Evolutionary conservation across 305 asterid species (phyloP).

Genomic region (Fraxinus sp.): DNA sequence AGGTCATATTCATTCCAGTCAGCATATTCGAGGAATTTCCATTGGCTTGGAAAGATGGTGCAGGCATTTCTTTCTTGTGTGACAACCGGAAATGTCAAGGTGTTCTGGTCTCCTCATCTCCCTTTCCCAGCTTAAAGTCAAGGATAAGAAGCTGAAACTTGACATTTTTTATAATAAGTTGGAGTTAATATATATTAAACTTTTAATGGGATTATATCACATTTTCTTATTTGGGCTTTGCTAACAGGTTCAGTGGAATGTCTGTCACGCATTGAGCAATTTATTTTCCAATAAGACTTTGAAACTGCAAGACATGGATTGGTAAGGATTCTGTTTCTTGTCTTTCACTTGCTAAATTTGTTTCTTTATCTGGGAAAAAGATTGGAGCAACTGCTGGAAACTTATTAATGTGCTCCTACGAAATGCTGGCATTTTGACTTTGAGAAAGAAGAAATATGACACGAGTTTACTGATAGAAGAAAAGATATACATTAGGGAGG

Average conservation of each 20-base stretch:
- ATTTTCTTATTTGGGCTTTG: conserved; percentile 22
- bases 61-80: conserved; percentile 93
- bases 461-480: background rate
- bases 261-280: conserved; percentile 91
- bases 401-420: conserved; percentile 12
- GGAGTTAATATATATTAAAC: background rate
- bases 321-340: conserved; percentile 49
- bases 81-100: conserved; percentile 95
- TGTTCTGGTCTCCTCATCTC: conserved; percentile 24
- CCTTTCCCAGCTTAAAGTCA: background rate
- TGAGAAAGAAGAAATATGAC: conserved; percentile 18
- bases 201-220: background rate
- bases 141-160: background rate
- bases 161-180: background rate
- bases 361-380: background rate
- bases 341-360: conserved; percentile 7
- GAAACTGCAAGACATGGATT: conserved; percentile 68
- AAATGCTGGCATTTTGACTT: background rate
- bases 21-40: conserved; percentile 39
- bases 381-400: background rate
- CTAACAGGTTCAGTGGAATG: conserved; percentile 95
- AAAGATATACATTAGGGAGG: background rate
- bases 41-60: conserved; percentile 82
- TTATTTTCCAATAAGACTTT: conserved; percentile 68
- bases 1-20: conserved; percentile 34